Percentiles rank a stretch among this genome's conserved stretches.
Evolutionary conservation across 2,329 filamentous ascomycete genomes (phyloP).

Genomic region (Alternaria sp.): DNA sequence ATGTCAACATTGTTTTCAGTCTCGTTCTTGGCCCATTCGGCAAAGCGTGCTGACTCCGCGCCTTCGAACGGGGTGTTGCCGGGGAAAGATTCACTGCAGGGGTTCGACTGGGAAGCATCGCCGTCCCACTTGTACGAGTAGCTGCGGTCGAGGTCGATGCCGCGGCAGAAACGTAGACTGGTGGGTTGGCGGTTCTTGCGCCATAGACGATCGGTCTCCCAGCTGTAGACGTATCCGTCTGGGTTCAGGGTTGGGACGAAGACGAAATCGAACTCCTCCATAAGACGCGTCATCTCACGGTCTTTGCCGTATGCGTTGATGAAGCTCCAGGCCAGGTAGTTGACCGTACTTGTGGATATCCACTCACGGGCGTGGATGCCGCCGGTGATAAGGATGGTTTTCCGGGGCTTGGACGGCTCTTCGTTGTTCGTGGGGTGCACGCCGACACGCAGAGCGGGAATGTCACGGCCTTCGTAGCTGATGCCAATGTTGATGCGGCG

Average conservation of each 20-base stretch:
- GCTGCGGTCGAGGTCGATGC: slow-evolving; percentile 86
- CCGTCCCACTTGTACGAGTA: slow-evolving; percentile 87
- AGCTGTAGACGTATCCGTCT: slow-evolving; percentile 93
- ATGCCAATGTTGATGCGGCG: slow-evolving; percentile 77
- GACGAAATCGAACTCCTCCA: slow-evolving; percentile 85
- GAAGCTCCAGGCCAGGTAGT: slow-evolving; percentile 86
- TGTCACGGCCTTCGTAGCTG: slow-evolving; percentile 87
- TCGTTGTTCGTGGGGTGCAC: slow-evolving; percentile 60
- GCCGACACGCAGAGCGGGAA: slow-evolving; percentile 80
- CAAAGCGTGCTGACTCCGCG: slow-evolving; percentile 75
- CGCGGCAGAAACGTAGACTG: slow-evolving; percentile 79
- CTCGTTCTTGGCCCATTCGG: slow-evolving; percentile 83
- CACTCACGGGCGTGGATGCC: slow-evolving; percentile 95
- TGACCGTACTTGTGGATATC: slow-evolving; percentile 92
- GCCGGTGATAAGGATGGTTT: slow-evolving; percentile 81
- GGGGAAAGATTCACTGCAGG: slow-evolving; percentile 89
- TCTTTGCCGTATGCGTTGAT: slow-evolving; percentile 82
- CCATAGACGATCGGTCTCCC: slow-evolving; percentile 91
- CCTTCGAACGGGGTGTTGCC: slow-evolving; percentile 85
- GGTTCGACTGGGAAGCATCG: slow-evolving; percentile 68
- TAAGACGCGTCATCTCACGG: slow-evolving; percentile 72
- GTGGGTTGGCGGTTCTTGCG: slow-evolving; percentile 91
- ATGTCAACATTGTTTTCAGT: slow-evolving; percentile 75
- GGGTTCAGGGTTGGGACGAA: slow-evolving; percentile 90
- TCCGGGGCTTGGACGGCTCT: slow-evolving; percentile 60